Conservation (phyloP, 1,284 basidiomycete genomes). For the Pseudozyma pruni region DNA sequence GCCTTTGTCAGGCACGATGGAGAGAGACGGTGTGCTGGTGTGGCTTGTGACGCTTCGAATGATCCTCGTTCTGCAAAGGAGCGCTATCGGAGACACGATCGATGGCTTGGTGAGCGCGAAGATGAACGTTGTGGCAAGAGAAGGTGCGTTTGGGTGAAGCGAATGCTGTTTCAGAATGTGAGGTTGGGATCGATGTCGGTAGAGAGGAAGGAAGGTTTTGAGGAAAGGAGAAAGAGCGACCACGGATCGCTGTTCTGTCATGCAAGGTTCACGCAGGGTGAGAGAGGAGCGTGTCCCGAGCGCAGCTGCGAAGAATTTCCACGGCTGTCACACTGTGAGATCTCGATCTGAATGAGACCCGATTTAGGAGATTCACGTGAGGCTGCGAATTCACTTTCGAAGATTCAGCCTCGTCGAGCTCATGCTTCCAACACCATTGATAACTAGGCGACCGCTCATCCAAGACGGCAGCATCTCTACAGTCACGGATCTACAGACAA, state of each 20-base stretch:
- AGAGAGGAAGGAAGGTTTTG: background rate
- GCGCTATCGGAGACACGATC: too few species aligned
- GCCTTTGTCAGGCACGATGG: too few species aligned
- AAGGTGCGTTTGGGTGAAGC: too few species aligned
- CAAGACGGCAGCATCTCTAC: too few species aligned
- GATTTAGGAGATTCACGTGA: slow-evolving; percentile 24
- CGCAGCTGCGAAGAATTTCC: background rate
- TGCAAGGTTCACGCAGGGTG: background rate
- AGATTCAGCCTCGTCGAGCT: slow-evolving; percentile 11
- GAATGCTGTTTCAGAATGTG: too few species aligned
- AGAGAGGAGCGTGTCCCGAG: slow-evolving; percentile 1
- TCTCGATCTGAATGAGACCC: slow-evolving; percentile 9
- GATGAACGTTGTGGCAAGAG: too few species aligned
- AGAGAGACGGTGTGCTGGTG: too few species aligned
- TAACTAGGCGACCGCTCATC: too few species aligned
- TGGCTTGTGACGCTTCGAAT: too few species aligned
- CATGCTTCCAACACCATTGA: slow-evolving; percentile 14
- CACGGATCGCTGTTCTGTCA: background rate
- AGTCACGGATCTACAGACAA: background rate
- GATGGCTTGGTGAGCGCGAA: too few species aligned
- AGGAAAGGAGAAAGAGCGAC: background rate
- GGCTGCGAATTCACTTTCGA: slow-evolving; percentile 12
- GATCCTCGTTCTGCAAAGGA: too few species aligned
- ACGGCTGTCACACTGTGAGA: background rate
- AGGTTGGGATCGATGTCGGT: too few species aligned